Evolutionary conservation across 495 filamentous ascomycete genomes (phyloP).

Genomic region (Parathielavia appendiculata): DNA sequence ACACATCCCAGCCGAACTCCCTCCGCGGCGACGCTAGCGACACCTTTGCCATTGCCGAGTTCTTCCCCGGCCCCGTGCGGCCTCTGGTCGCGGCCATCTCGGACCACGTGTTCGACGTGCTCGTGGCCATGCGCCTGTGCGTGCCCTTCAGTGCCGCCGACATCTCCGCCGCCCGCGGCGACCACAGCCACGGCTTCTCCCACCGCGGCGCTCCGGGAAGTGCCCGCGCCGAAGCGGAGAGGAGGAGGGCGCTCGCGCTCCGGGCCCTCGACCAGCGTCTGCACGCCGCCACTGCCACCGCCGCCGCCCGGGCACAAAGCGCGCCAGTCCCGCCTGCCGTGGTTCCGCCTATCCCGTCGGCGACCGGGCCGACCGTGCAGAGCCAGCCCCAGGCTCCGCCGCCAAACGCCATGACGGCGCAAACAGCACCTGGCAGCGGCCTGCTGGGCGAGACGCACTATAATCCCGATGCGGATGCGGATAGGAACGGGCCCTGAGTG

Average conservation of each 20-base stretch:
- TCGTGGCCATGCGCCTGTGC: conserved; percentile 70
- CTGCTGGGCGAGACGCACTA: conserved; percentile 67
- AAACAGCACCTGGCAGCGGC: conserved; percentile 14
- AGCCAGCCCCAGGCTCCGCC: conserved; percentile 45
- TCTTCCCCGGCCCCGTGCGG: conserved; percentile 86
- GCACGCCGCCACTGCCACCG: conserved; percentile 65
- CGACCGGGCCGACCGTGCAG: conserved; percentile 44
- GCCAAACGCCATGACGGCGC: conserved; percentile 43
- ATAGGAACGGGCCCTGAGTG: conserved; percentile 23
- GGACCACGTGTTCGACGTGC: conserved; percentile 64
- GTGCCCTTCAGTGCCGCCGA: conserved; percentile 84
- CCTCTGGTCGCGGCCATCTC: conserved; percentile 68
- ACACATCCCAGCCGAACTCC: conserved; percentile 56
- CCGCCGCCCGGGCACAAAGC: conserved; percentile 37
- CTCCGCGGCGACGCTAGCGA: conserved; percentile 87
- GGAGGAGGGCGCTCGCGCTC: conserved; percentile 80
- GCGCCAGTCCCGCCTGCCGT: conserved; percentile 36
- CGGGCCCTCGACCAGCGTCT: conserved; percentile 89
- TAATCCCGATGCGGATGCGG: conserved; percentile 59
- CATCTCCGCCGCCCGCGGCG: conserved; percentile 62
- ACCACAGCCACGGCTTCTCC: conserved; percentile 31
- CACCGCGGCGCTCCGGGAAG: conserved; percentile 64
- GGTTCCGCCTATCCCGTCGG: conserved; percentile 35
- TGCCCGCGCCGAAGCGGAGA: conserved; percentile 83
- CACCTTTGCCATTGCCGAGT: conserved; percentile 89